Evolutionary conservation across 352 stramenopile species (phyloP), one percentile per base, ranked within the genome.

Genomic region (Phytopythium chamaehyphon): DNA sequence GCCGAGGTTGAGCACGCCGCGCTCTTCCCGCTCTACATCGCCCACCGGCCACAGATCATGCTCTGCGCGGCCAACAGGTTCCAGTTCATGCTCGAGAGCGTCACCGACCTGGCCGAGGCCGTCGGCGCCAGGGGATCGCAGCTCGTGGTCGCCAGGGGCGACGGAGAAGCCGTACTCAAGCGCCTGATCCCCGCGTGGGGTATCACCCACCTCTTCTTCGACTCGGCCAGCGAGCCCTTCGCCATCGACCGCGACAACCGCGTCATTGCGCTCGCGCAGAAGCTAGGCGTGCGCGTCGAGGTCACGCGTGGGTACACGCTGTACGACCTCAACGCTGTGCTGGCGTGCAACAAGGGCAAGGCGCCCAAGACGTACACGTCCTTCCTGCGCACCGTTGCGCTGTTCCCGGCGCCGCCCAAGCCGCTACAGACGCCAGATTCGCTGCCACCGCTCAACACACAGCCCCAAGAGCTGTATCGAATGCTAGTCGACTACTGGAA

Each of bases 1-100:
- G 37, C 23, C 37, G 31, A 59, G 47, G 40, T 39, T 12, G 35
- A n/a, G 1, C 43, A 45, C 19, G 70, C 83, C 16, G 62, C 66
- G 42, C 59, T 98, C 23, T 81, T 94, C 43, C 83, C 91, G 42
- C 56, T 97, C 19, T 98, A 97, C 67, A 86, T 95, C 15, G 75
- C 96, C 12, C 79, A 98, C 60, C 85, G 80, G 10, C 71, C 83
- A 28, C 84, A 91, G 57, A 91, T 96, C 62, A 87, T 92, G 67
- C 70, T 87, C 52, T 90, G 74, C 49, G 69, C 85, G 40, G 73
- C 80, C 15, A 89, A 86, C 53, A 77, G 83, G 42, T 94, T 88
- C 55, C 90, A 96, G 61, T 98, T 98, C 59, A 63, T 99, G 40
- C 68, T 98, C 21, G 86, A 99, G 67, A 96, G 76, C 61, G 73